Percentiles rank a stretch among this genome's conserved stretches.
Conservation (phyloP, 495 filamentous ascomycete genomes). For the Xanthoparmelia taractica region DNA sequence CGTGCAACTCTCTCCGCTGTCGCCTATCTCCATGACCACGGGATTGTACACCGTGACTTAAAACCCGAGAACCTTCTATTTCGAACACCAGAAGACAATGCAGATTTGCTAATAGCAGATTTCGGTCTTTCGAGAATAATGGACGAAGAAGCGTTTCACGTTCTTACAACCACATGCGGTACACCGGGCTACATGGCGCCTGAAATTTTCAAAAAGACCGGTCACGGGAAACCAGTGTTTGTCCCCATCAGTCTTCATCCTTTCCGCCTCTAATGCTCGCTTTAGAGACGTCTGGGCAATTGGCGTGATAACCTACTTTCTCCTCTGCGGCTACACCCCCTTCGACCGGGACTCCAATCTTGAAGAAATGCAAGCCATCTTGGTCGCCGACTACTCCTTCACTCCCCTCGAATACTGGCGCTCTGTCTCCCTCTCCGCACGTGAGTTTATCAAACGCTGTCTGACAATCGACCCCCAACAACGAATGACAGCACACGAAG, state of each 20-base stretch:
- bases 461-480: slow-evolving; percentile 79
- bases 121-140: slow-evolving; percentile 93
- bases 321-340: slow-evolving; percentile 95
- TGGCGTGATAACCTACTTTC: slow-evolving; percentile 86
- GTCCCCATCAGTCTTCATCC: slow-evolving; percentile 6
- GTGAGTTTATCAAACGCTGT: slow-evolving; percentile 82
- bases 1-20: slow-evolving; percentile 94
- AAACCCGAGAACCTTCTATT: slow-evolving; percentile 52
- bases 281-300: slow-evolving; percentile 69
- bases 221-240: slow-evolving; percentile 71
- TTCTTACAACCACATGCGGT: slow-evolving; percentile 93
- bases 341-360: slow-evolving; percentile 96
- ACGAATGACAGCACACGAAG: slow-evolving; percentile 92
- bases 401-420: slow-evolving; percentile 97
- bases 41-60: slow-evolving; percentile 86
- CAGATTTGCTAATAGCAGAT: slow-evolving; percentile 83
- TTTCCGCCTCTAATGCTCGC: slow-evolving; percentile 12
- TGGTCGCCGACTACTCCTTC: slow-evolving; percentile 92
- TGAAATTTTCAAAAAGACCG: slow-evolving; percentile 73
- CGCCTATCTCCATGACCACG: slow-evolving; percentile 95
- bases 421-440: slow-evolving; percentile 73
- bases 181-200: slow-evolving; percentile 96
- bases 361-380: slow-evolving; percentile 98
- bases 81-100: slow-evolving; percentile 50
- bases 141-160: slow-evolving; percentile 98